Percentiles rank a stretch among this genome's conserved stretches.
Evolutionary conservation across 169 alveolate genomes (phyloP).

Genomic region (Besnoitia besnoiti): DNA sequence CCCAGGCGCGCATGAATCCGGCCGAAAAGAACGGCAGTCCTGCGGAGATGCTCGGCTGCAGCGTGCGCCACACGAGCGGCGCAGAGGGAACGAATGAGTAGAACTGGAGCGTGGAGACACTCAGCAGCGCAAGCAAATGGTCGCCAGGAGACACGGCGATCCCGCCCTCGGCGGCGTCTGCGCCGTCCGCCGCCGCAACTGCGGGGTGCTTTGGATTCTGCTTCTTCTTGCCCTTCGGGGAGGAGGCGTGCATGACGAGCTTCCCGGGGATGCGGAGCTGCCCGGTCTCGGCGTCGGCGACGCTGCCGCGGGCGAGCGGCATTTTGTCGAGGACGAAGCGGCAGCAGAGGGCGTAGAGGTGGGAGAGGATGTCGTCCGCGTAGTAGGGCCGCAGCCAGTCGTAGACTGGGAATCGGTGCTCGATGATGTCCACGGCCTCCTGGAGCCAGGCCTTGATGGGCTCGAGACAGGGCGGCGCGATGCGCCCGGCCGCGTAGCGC

Average conservation of each 20-base stretch:
- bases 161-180: background rate
- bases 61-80: slow-evolving; percentile 71
- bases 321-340: background rate
- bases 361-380: slow-evolving; percentile 10
- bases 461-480: background rate
- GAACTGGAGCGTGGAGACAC: slow-evolving; percentile 74
- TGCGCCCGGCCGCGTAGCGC: slow-evolving; percentile 81
- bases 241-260: background rate
- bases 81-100: slow-evolving; percentile 81
- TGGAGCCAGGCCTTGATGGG: slow-evolving; percentile 49
- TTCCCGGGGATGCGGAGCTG: background rate
- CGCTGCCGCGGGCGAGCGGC: background rate
- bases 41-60: slow-evolving; percentile 84
- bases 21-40: slow-evolving; percentile 95
- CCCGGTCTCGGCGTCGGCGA: background rate
- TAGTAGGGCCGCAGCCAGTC: slow-evolving; percentile 33
- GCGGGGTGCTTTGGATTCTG: background rate
- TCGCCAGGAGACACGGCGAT: slow-evolving; percentile 3
- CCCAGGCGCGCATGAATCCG: slow-evolving; percentile 94
- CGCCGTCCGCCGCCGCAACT: background rate
- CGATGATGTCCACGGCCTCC: slow-evolving; percentile 2
- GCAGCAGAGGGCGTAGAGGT: slow-evolving; percentile 47
- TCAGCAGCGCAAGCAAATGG: slow-evolving; percentile 60
- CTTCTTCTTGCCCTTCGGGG: background rate
- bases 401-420: slow-evolving; percentile 11